These are phyloP conservation scores for Penicillium bialowiezense DNA, from an alignment of 495 filamentous ascomycete species.

Conservation along the genomic window DNA sequence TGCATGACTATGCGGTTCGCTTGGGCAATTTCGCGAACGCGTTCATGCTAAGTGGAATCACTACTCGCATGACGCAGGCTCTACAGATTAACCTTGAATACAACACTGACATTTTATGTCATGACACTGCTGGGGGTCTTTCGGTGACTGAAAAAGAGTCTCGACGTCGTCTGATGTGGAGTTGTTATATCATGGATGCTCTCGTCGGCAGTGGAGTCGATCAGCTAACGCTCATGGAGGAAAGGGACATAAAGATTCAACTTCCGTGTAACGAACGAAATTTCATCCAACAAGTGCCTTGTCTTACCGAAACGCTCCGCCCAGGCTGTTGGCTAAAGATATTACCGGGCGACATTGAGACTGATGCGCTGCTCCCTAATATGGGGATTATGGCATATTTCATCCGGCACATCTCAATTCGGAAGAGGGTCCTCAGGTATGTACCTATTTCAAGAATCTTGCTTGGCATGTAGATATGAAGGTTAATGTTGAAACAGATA, in stretches of 20 bases:
- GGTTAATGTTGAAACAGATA: conserved; percentile 19
- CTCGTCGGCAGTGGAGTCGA: conserved; percentile 35
- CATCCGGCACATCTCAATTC: conserved; percentile 29
- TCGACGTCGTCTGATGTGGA: conserved; percentile 37
- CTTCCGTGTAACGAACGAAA: conserved; percentile 33
- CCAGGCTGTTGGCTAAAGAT: conserved; percentile 24
- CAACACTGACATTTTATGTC: conserved; percentile 33
- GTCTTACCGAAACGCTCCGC: conserved; percentile 26
- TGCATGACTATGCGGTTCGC: conserved; percentile 32
- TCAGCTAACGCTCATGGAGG: conserved; percentile 30
- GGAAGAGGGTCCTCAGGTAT: conserved; percentile 25
- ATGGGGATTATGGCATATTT: conserved; percentile 35
- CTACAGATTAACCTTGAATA: conserved; percentile 37
- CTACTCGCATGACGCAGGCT: conserved; percentile 36
- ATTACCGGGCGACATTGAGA: conserved; percentile 15
- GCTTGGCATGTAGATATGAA: too few species aligned
- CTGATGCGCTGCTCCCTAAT: conserved; percentile 14
- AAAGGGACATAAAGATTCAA: conserved; percentile 37
- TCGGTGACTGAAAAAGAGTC: conserved; percentile 26
- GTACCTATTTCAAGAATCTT: background rate
- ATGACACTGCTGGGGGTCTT: conserved; percentile 15
- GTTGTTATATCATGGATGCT: conserved; percentile 37
- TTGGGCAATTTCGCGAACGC: conserved; percentile 35
- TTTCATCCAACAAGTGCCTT: conserved; percentile 25
- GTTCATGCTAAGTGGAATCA: conserved; percentile 36